Base-by-base conservation (phyloP, 805 yeast genomes). In the Candida patagonica region DNA sequence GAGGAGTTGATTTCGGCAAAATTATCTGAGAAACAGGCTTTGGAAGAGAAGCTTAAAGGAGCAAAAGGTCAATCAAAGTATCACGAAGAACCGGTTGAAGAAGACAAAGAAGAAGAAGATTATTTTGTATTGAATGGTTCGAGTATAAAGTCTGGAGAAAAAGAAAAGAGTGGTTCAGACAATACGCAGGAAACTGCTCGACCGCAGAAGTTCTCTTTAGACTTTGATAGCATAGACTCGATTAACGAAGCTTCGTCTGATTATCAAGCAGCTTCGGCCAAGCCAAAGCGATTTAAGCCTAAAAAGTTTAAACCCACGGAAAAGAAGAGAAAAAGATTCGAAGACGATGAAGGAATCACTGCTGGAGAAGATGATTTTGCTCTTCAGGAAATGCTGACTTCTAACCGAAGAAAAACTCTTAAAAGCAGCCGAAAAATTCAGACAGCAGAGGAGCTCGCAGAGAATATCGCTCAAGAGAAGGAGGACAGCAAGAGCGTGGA, bases 281-380 rank as follows among this genome's bases (percentile, higher is more conserved):
- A 64, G 43, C 63, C 67, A 60, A 68, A 65, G 44, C 70, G 70
- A 48, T 51, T 66, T 1, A 65, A 66, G 42, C 66, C 68, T 19
- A 58, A 59, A 29, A 65, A 49, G 57, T 60, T 57, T 60, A 64
- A 51, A 57, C 62, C 20, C 3, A 23, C 37, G 12, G 37, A 26
- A 21, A 35, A 25, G 61, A 45, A 65, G 68, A 48, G 50, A 65
- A 6, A 63, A 63, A 42, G 66, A 65, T 41, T 41, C 56, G 34
- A 41, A 43, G 19, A 57, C 56, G 39, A 48, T 56, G 26, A 57
- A 57, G 43, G 48, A 54, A 55, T 37, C 43, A 57, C 29, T 25
- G 53, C 55, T 2, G 70, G 68, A 7, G 58, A 57, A 20, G 72
- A 65, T 30, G 63, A 56, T 23, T 63, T 55, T 12, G 63, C 63